Percentiles rank a stretch among this genome's conserved stretches.
These are phyloP conservation scores for Phyllosticta paracitricarpa DNA, from an alignment of 2,329 filamentous ascomycete species.

Conservation along the genomic window DNA sequence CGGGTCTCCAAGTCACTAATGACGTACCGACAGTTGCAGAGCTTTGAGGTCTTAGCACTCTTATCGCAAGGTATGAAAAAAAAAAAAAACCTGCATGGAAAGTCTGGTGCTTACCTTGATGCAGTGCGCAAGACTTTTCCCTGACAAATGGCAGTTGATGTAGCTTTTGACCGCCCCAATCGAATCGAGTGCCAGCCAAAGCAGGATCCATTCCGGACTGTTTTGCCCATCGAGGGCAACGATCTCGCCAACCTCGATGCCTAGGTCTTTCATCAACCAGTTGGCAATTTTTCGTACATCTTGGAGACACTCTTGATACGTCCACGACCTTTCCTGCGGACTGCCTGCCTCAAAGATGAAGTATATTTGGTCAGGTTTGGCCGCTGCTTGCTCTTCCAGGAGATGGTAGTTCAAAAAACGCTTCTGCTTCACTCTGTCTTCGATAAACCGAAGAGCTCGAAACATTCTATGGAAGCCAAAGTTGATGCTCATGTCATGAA, in stretches of 20 bases:
- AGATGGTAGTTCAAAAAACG: slow-evolving; percentile 18
- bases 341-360: slow-evolving; percentile 28
- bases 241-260: slow-evolving; percentile 49
- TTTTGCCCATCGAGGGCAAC: slow-evolving; percentile 60
- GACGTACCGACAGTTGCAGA: slow-evolving; percentile 41
- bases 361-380: slow-evolving; percentile 16
- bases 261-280: slow-evolving; percentile 30
- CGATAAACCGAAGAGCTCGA: neutral
- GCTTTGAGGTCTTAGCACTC: neutral
- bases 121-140: slow-evolving; percentile 56
- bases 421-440: neutral
- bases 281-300: neutral
- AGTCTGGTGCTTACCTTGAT: neutral
- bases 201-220: slow-evolving; percentile 57
- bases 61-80: neutral
- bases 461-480: neutral
- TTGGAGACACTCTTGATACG: slow-evolving; percentile 27
- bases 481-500: slow-evolving; percentile 44
- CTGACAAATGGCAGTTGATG: slow-evolving; percentile 60
- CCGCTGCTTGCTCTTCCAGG: slow-evolving; percentile 4
- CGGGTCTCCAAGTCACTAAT: slow-evolving; percentile 21
- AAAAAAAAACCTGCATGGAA: neutral
- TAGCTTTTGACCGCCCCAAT: slow-evolving; percentile 60
- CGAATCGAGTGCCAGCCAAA: slow-evolving; percentile 54
- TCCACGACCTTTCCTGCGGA: slow-evolving; percentile 27